These are phyloP conservation scores for Ganoderma leucocontextum DNA, from an alignment of 1,284 basidiomycete genomes.

Conservation along the genomic window DNA sequence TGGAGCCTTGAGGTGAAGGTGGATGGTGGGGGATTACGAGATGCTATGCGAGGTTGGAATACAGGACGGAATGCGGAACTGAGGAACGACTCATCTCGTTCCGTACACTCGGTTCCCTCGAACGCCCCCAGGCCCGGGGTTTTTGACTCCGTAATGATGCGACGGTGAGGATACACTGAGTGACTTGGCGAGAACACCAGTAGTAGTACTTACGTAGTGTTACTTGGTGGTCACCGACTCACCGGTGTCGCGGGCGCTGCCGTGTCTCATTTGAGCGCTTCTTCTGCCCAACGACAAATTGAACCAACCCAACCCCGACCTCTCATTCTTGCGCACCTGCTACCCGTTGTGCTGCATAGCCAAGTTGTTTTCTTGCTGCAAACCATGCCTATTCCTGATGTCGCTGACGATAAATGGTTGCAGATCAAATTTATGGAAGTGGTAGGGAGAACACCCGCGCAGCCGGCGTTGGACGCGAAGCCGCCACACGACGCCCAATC, in stretches of 20 bases:
- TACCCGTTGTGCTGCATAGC: background rate
- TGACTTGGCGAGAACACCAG: background rate
- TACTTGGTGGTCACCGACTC: background rate
- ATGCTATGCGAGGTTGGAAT: conserved; percentile 2
- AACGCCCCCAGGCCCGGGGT: too few relatives aligned
- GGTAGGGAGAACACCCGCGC: background rate
- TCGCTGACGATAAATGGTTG: background rate
- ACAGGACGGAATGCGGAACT: background rate
- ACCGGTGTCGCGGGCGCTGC: background rate
- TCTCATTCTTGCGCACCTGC: background rate
- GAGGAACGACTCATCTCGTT: background rate
- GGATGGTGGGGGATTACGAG: background rate
- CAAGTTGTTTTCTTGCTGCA: background rate
- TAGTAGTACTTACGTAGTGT: background rate
- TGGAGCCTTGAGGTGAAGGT: conserved; percentile 7
- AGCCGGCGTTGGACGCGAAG: conserved; percentile 8
- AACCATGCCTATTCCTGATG: background rate
- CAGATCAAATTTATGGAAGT: background rate
- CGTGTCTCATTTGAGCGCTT: background rate
- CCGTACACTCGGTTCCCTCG: background rate
- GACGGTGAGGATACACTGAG: background rate
- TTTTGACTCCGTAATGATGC: conserved; percentile 2
- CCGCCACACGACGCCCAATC: conserved; percentile 17
- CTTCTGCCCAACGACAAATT: background rate
- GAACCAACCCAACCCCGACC: background rate